A percentile compares a stretch with the other conserved stretches of the same genome.
Evolutionary conservation across 208 protist genomes (phyloP).

Genomic region (Acanthamoeba culbertsoni): DNA sequence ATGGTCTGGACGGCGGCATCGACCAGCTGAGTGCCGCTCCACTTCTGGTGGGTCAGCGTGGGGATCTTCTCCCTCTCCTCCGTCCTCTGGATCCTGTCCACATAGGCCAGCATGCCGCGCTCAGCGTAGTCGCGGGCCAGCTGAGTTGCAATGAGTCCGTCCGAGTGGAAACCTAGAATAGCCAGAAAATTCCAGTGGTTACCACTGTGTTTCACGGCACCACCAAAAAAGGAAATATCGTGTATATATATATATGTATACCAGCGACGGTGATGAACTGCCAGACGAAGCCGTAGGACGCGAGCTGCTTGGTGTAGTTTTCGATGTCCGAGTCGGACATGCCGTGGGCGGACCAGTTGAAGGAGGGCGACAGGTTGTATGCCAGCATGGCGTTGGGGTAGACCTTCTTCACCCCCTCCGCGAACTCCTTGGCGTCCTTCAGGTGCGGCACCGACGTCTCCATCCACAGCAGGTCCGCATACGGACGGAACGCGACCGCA

Average conservation of each 20-base stretch:
- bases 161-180: constrained; percentile 86
- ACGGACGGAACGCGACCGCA: constrained; percentile 79
- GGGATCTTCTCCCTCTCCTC: constrained; percentile 80
- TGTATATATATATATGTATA: not conserved
- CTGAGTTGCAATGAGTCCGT: constrained; percentile 79
- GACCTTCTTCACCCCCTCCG: constrained; percentile 74
- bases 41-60: constrained; percentile 84
- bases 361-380: constrained; percentile 90
- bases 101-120: constrained; percentile 86
- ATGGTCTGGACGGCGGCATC: constrained; percentile 75
- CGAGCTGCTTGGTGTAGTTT: constrained; percentile 63
- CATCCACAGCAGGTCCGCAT: constrained; percentile 87
- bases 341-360: constrained; percentile 87
- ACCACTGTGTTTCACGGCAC: constrained; percentile 3
- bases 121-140: constrained; percentile 81
- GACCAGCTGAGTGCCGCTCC: constrained; percentile 84
- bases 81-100: constrained; percentile 82
- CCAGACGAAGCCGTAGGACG: constrained; percentile 77
- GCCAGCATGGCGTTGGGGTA: constrained; percentile 82
- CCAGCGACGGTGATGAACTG: constrained; percentile 53
- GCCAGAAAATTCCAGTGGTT: constrained; percentile 88
- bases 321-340: constrained; percentile 82
- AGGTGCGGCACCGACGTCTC: constrained; percentile 84
- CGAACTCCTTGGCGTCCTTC: constrained; percentile 82
- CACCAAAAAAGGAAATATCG: not conserved